phyloP scores from a whole-genome alignment of 2,329 filamentous ascomycete species.

The Penicillium rolfsii region DNA sequence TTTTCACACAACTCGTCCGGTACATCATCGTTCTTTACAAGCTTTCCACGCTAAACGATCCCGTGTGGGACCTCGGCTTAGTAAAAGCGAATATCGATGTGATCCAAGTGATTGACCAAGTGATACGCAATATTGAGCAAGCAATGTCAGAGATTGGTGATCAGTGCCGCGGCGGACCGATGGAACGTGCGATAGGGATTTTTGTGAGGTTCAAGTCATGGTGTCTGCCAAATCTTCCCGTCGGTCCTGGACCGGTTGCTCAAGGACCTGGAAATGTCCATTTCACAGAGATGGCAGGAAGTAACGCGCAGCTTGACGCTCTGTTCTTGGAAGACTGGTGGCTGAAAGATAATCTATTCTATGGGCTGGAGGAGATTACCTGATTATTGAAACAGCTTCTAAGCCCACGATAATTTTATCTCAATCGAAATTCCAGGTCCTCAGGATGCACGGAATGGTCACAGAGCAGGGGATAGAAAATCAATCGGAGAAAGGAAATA shows the following conservation, averaged over 20 bases:
- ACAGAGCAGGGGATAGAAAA: not conserved
- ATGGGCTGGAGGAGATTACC: not conserved
- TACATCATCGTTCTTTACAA: conserved; percentile 12
- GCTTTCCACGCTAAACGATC: conserved; percentile 9
- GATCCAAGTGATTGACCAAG: conserved; percentile 10
- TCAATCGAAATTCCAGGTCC: not conserved
- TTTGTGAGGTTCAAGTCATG: conserved; percentile 6
- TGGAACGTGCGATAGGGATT: conserved; percentile 8
- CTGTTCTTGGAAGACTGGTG: conserved; percentile 11
- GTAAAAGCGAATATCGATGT: conserved; percentile 8
- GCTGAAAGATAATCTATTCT: conserved; percentile 4
- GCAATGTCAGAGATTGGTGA: conserved; percentile 1
- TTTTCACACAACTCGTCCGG: conserved; percentile 13
- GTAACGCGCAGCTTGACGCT: conserved; percentile 2
- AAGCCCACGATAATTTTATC: not conserved
- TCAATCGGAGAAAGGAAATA: not conserved
- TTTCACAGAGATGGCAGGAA: not conserved
- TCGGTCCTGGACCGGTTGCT: not conserved
- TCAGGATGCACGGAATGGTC: not conserved
- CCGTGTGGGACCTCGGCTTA: conserved; percentile 7
- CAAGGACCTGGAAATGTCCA: not conserved
- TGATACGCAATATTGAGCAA: conserved; percentile 9
- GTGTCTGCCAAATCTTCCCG: conserved; percentile 9
- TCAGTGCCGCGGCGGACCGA: conserved; percentile 1
- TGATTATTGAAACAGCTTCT: not conserved